phyloP scores from a whole-genome alignment of 345 rosid genomes.

The Rhizophora mangle region DNA sequence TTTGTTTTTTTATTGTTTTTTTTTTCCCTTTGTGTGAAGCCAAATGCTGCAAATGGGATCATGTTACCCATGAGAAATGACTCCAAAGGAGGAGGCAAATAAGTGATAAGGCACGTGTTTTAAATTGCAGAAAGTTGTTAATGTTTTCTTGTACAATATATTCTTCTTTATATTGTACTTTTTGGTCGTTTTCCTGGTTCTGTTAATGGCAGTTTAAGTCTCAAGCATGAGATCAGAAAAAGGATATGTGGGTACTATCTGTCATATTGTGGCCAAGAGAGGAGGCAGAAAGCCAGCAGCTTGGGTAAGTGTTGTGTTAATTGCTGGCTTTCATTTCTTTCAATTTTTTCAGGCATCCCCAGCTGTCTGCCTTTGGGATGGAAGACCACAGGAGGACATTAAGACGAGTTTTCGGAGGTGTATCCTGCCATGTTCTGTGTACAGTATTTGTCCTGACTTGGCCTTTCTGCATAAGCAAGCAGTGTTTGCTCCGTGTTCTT shows the following conservation, averaged over 20 bases:
- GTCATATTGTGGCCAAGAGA: neutral
- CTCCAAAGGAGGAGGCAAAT: slow-evolving; percentile 33
- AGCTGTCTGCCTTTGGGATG: slow-evolving; percentile 1
- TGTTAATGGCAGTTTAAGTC: slow-evolving; percentile 38
- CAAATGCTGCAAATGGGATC: slow-evolving; percentile 30
- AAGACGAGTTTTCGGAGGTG: neutral
- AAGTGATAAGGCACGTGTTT: slow-evolving; percentile 41
- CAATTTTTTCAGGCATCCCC: slow-evolving; percentile 41
- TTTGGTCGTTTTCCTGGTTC: slow-evolving; percentile 18
- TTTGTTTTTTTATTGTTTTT: slow-evolving; percentile 21
- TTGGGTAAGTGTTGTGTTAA: slow-evolving; percentile 44
- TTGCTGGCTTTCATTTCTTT: slow-evolving; percentile 56
- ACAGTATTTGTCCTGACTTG: neutral
- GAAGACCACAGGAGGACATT: neutral
- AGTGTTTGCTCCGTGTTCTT: neutral
- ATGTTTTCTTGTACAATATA: slow-evolving; percentile 1
- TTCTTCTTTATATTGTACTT: slow-evolving; percentile 28
- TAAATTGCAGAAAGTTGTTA: neutral
- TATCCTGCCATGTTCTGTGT: slow-evolving; percentile 8
- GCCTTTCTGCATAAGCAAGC: neutral
- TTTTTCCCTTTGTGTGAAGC: slow-evolving; percentile 32
- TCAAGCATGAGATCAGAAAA: slow-evolving; percentile 21
- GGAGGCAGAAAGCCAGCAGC: slow-evolving; percentile 51
- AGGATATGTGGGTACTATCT: neutral
- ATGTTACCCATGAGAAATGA: slow-evolving; percentile 26